phyloP scores from a whole-genome alignment of 441 rosid species.

The Pelargonium citronellum region DNA sequence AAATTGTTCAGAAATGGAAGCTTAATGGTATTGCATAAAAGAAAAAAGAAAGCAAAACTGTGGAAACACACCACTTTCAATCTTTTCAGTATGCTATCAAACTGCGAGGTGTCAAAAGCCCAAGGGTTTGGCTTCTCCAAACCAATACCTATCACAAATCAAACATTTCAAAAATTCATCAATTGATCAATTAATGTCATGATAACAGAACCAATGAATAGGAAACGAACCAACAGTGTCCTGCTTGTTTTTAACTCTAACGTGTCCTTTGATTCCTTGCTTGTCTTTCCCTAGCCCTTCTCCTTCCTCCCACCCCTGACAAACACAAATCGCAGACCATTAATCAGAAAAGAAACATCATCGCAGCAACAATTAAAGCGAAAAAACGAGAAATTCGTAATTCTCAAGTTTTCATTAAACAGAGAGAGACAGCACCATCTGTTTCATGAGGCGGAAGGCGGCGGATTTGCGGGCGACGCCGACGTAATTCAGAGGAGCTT shows the following conservation, averaged over 20 bases:
- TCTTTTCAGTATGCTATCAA: slow-evolving; percentile 85
- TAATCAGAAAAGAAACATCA: background rate
- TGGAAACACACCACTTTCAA: slow-evolving; percentile 69
- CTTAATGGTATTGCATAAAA: background rate
- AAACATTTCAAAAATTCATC: background rate
- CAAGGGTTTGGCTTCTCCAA: slow-evolving; percentile 81
- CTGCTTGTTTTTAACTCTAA: slow-evolving; percentile 83
- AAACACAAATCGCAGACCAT: slow-evolving; percentile 11
- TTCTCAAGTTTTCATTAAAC: background rate
- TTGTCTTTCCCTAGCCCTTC: slow-evolving; percentile 97
- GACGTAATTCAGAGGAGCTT: slow-evolving; percentile 86
- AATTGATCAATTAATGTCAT: background rate
- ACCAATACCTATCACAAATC: slow-evolving; percentile 59
- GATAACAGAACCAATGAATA: background rate
- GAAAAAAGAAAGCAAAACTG: background rate
- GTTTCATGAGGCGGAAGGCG: slow-evolving; percentile 97
- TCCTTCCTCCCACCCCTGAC: slow-evolving; percentile 98
- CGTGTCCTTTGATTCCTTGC: slow-evolving; percentile 89
- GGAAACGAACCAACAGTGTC: slow-evolving; percentile 57
- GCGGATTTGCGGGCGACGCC: slow-evolving; percentile 73
- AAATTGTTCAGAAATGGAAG: background rate
- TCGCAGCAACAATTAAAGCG: slow-evolving; percentile 3
- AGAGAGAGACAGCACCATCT: slow-evolving; percentile 48
- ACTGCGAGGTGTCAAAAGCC: slow-evolving; percentile 95
- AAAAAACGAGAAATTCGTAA: background rate